These are phyloP conservation scores for Chaetomium sp. DNA, from an alignment of 2,329 filamentous ascomycete species.

Conservation along the genomic window DNA sequence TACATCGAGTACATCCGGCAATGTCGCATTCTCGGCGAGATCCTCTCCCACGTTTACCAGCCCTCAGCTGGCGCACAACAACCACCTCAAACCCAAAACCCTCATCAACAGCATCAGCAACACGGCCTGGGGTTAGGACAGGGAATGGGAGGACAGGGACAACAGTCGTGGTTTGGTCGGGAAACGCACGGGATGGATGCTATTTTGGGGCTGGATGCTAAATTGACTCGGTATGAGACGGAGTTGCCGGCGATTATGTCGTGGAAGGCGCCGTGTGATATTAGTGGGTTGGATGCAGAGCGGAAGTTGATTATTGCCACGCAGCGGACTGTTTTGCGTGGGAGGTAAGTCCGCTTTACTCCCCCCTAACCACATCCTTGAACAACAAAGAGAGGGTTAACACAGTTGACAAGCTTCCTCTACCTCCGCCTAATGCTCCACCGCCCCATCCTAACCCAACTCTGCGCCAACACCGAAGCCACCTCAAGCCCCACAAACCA, in stretches of 20 bases:
- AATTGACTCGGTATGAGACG: slow-evolving; percentile 16
- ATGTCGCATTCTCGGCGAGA: slow-evolving; percentile 18
- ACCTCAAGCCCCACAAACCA: not conserved
- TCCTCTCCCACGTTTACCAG: slow-evolving; percentile 19
- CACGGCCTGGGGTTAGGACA: no score
- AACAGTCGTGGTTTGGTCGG: not conserved
- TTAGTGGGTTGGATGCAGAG: slow-evolving; percentile 8
- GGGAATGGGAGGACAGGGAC: not conserved
- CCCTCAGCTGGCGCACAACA: not conserved
- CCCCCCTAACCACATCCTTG: no score
- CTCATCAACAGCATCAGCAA: no score
- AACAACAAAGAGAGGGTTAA: no score
- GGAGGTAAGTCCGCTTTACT: slow-evolving; percentile 5
- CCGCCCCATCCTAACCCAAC: slow-evolving; percentile 18
- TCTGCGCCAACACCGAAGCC: slow-evolving; percentile 11
- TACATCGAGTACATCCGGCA: slow-evolving; percentile 17
- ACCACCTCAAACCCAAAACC: no score
- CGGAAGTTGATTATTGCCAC: slow-evolving; percentile 9
- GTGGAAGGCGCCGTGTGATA: slow-evolving; percentile 15
- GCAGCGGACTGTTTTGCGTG: slow-evolving; percentile 16
- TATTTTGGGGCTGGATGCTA: slow-evolving; percentile 18
- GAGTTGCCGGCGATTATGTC: slow-evolving; percentile 14
- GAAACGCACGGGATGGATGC: slow-evolving; percentile 16
- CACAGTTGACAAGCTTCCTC: no score
- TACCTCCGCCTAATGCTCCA: slow-evolving; percentile 22